These are phyloP conservation scores for Calcarisporium arbuscula DNA, from an alignment of 2,329 filamentous ascomycete species.

Conservation along the genomic window DNA sequence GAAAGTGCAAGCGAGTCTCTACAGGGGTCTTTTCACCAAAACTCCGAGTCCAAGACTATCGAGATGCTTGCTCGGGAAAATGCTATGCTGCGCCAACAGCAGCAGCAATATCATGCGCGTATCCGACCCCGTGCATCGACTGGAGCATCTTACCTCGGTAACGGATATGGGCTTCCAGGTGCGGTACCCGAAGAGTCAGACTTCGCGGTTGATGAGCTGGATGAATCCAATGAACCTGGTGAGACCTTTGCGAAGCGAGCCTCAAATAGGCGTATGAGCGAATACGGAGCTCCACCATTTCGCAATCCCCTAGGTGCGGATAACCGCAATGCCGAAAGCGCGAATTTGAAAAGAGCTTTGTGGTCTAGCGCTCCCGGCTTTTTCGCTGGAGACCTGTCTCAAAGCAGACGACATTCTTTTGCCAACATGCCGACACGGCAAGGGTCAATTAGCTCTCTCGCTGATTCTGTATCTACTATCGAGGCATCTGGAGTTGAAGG, in stretches of 20 bases:
- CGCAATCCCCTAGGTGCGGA: slow-evolving; percentile 48
- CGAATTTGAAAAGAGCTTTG: slow-evolving; percentile 54
- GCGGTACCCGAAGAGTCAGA: slow-evolving; percentile 60
- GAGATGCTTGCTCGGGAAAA: slow-evolving; percentile 58
- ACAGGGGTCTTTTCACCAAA: slow-evolving; percentile 45
- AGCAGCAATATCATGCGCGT: slow-evolving; percentile 46
- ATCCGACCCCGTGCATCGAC: slow-evolving; percentile 54
- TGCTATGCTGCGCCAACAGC: slow-evolving; percentile 49
- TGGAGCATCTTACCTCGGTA: slow-evolving; percentile 46
- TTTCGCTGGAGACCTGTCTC: slow-evolving; percentile 56
- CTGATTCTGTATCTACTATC: slow-evolving; percentile 42
- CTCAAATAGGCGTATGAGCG: slow-evolving; percentile 49
- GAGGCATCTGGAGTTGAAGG: slow-evolving; percentile 40
- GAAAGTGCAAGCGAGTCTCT: slow-evolving; percentile 46
- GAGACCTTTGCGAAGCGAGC: slow-evolving; percentile 41
- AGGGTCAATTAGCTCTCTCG: slow-evolving; percentile 55
- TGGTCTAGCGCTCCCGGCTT: slow-evolving; percentile 71
- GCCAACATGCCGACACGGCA: slow-evolving; percentile 62
- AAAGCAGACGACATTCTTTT: slow-evolving; percentile 76
- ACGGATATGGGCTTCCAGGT: slow-evolving; percentile 53
- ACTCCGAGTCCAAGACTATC: slow-evolving; percentile 54
- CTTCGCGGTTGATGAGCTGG: slow-evolving; percentile 66
- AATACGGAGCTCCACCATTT: slow-evolving; percentile 41
- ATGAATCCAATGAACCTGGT: slow-evolving; percentile 50
- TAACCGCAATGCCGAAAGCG: slow-evolving; percentile 55